A percentile compares a stretch with the other conserved stretches of the same genome.
Conservation (phyloP, 2,329 filamentous ascomycete species). For the Colletotrichum cuscutae region DNA sequence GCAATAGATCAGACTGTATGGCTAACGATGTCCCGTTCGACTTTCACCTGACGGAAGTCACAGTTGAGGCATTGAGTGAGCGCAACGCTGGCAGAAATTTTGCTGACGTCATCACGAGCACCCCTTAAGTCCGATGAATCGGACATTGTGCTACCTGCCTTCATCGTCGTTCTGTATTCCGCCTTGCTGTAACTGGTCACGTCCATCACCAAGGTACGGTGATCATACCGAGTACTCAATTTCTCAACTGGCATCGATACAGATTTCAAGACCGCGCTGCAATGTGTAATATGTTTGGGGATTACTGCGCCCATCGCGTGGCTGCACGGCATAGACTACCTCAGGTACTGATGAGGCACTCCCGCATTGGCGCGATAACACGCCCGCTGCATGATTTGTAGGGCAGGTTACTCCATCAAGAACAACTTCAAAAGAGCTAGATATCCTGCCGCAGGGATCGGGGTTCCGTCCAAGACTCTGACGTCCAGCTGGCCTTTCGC, state of each 20-base stretch:
- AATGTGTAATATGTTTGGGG: no score
- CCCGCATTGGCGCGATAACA: not conserved
- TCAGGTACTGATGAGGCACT: no score
- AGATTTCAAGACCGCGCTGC: not conserved
- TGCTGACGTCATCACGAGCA: conserved; percentile 14
- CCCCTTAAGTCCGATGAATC: not conserved
- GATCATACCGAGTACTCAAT: not conserved
- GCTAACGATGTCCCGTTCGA: conserved; percentile 1
- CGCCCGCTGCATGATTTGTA: not conserved
- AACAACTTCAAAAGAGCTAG: not conserved
- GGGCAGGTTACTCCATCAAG: not conserved
- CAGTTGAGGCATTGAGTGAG: not conserved
- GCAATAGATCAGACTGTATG: conserved; percentile 5
- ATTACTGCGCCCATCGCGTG: not conserved
- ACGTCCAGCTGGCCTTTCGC: not conserved
- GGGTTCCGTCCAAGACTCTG: not conserved
- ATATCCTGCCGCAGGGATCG: not conserved
- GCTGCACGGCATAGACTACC: not conserved
- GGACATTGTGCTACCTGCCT: not conserved
- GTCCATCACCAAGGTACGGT: not conserved
- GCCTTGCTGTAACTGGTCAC: not conserved
- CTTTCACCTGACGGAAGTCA: not conserved
- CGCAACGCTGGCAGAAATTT: not conserved
- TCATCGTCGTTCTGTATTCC: not conserved
- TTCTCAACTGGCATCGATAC: not conserved